Percentiles rank a stretch among this genome's conserved stretches.
Evolutionary conservation across 2,329 filamentous ascomycete species (phyloP).

Genomic region (Botryosphaeria dothidea): DNA sequence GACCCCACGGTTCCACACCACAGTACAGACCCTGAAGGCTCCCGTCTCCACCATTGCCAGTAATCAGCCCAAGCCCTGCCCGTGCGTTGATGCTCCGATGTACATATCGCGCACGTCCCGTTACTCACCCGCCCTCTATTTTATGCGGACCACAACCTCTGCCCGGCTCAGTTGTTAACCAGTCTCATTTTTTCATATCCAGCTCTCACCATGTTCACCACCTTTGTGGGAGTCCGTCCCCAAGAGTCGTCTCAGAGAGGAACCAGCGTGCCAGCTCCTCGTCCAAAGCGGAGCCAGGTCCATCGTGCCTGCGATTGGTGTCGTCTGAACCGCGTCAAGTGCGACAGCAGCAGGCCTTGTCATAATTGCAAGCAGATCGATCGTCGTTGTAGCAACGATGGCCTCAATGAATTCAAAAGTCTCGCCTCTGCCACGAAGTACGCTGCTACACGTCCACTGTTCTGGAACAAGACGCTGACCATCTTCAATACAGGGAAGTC

Average conservation of each 20-base stretch:
- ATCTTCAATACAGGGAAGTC: constrained; percentile 37
- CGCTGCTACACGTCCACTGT: constrained; percentile 18
- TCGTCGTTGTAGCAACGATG: constrained; percentile 38
- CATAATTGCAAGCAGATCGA: constrained; percentile 41
- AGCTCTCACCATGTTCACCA: constrained; percentile 21
- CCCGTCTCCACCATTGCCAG: not conserved
- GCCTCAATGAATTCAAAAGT: constrained; percentile 25
- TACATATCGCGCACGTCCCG: not conserved
- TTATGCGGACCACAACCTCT: not conserved
- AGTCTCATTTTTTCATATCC: not conserved
- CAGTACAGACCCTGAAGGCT: not conserved
- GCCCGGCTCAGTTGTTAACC: not conserved
- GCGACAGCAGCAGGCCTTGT: constrained; percentile 43
- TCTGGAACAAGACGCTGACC: constrained; percentile 4
- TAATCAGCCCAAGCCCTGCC: not conserved
- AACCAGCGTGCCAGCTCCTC: not conserved
- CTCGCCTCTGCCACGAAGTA: constrained; percentile 30
- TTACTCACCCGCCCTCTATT: not conserved
- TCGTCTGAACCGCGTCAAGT: constrained; percentile 45
- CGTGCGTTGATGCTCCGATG: not conserved
- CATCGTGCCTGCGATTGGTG: constrained; percentile 44
- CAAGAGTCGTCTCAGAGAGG: not conserved
- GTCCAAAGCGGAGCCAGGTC: constrained; percentile 31
- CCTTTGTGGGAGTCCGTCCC: constrained; percentile 15
- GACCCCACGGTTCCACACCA: not conserved